These are phyloP conservation scores for Vigna mungo DNA, from an alignment of 306 rosid species.

Conservation along the genomic window DNA sequence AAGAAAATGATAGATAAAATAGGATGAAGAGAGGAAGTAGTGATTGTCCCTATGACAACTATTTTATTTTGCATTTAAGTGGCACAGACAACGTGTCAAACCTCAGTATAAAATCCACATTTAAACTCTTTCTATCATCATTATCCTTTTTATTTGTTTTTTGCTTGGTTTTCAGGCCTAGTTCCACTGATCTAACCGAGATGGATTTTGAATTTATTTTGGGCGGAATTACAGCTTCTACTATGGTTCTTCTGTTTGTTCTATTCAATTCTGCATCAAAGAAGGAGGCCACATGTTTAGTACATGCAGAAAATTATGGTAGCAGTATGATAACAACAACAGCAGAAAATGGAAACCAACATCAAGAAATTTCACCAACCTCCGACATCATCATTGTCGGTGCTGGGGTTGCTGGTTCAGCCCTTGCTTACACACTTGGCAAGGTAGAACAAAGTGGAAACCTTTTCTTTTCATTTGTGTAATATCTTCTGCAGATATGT, in stretches of 20 bases:
- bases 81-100: neutral
- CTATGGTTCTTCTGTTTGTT: constrained; percentile 49
- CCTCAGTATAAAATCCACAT: neutral
- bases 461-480: neutral
- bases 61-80: neutral
- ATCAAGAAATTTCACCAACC: constrained; percentile 12
- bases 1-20: too few species aligned
- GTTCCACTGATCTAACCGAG: neutral
- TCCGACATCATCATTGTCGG: constrained; percentile 77
- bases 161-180: neutral
- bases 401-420: constrained; percentile 95
- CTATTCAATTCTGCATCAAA: constrained; percentile 43
- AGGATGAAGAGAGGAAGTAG: too few species aligned
- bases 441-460: constrained; percentile 52
- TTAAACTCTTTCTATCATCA: neutral
- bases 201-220: constrained; percentile 61
- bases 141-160: neutral
- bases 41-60: too few species aligned
- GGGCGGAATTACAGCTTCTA: constrained; percentile 57
- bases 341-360: constrained; percentile 38
- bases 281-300: constrained; percentile 42
- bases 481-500: neutral
- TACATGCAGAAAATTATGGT: constrained; percentile 28
- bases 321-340: constrained; percentile 20
- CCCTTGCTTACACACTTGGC: constrained; percentile 89